Evolutionary conservation across 1,284 basidiomycete genomes (phyloP).

Genomic region (Leccinum ponderosum): DNA sequence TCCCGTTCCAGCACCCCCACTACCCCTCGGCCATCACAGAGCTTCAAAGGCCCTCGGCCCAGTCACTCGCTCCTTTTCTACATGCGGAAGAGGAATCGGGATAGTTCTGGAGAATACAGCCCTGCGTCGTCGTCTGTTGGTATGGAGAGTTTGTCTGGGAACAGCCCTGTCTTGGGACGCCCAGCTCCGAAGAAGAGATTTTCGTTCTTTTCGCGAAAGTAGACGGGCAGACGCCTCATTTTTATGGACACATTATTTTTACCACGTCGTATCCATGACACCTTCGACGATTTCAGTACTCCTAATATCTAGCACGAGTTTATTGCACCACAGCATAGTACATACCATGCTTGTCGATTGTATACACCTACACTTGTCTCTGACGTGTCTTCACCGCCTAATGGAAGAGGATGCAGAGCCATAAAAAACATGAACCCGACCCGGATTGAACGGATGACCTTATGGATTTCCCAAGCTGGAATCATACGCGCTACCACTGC

Average conservation of each 20-base stretch:
- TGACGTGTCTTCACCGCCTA: not conserved
- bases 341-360: not conserved
- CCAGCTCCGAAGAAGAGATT: conserved; percentile 28
- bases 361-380: conserved; percentile 10
- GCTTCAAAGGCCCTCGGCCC: conserved; percentile 25
- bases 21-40: conserved; percentile 28
- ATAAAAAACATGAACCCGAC: conserved; percentile 46
- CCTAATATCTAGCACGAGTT: conserved; percentile 17
- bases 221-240: conserved; percentile 12
- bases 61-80: conserved; percentile 34
- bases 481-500: conserved; percentile 39
- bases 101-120: conserved; percentile 21
- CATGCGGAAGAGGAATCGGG: conserved; percentile 28
- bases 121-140: conserved; percentile 27
- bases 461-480: conserved; percentile 40
- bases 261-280: conserved; percentile 17
- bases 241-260: conserved; percentile 12
- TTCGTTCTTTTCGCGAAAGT: conserved; percentile 33
- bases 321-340: conserved; percentile 16
- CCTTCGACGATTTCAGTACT: conserved; percentile 11
- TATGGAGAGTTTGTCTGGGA: conserved; percentile 21
- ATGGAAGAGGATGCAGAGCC: not conserved
- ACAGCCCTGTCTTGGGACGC: conserved; percentile 8
- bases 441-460: conserved; percentile 62
- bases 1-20: conserved; percentile 35